Conservation (phyloP, 176 grass and related monocot species). For the Zoysia pacifica region DNA sequence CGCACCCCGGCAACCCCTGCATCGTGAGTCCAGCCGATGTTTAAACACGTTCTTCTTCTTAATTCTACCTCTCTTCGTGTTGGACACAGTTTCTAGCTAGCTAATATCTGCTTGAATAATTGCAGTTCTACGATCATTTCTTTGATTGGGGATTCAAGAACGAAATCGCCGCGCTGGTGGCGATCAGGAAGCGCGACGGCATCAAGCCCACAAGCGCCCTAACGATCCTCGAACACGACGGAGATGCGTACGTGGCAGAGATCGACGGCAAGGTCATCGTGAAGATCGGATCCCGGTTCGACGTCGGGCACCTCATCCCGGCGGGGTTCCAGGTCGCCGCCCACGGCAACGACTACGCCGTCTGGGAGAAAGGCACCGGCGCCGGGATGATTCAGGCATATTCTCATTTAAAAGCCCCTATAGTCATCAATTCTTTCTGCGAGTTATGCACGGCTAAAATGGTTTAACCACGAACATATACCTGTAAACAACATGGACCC, state of each 20-base stretch:
- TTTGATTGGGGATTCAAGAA: conserved; percentile 37
- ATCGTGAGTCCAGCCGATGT: conserved; percentile 48
- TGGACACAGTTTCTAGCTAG: no score
- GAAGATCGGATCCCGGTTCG: conserved; percentile 45
- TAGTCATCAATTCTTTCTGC: background rate
- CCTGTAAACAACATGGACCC: background rate
- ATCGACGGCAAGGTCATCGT: conserved; percentile 37
- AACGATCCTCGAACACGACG: conserved; percentile 35
- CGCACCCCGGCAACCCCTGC: conserved; percentile 65
- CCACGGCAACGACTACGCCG: conserved; percentile 45
- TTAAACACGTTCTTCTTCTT: no score
- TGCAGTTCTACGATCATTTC: conserved; percentile 56
- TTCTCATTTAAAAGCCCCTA: no score
- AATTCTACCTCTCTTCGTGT: background rate
- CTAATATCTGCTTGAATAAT: background rate
- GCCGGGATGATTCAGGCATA: background rate
- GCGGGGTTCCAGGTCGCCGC: background rate
- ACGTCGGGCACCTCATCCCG: conserved; percentile 39
- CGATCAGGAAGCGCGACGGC: conserved; percentile 46
- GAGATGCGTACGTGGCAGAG: conserved; percentile 46
- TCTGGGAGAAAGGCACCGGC: conserved; percentile 32
- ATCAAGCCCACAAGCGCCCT: conserved; percentile 36
- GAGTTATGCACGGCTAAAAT: background rate
- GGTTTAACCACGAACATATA: background rate
- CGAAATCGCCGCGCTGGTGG: conserved; percentile 44